These are phyloP conservation scores for Hypoxylon fuscum DNA, from an alignment of 495 filamentous ascomycete species.

Conservation along the genomic window DNA sequence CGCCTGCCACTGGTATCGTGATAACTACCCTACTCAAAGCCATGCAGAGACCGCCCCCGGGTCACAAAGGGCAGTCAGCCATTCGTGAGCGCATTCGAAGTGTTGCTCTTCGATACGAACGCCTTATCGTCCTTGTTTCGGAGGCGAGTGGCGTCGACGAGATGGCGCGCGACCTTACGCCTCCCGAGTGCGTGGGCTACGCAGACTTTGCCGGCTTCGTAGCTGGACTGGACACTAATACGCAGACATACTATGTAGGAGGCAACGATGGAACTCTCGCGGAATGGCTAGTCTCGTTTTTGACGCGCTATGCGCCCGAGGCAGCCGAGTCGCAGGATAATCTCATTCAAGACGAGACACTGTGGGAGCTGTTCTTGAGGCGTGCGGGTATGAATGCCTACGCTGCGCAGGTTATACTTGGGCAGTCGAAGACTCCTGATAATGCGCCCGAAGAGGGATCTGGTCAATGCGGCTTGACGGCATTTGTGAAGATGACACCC, in stretches of 20 bases:
- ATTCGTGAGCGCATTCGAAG: slow-evolving; percentile 66
- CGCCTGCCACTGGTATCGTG: slow-evolving; percentile 73
- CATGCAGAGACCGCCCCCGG: slow-evolving; percentile 76
- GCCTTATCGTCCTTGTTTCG: slow-evolving; percentile 74
- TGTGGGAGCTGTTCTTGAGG: slow-evolving; percentile 79
- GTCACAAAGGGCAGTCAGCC: slow-evolving; percentile 57
- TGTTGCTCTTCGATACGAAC: slow-evolving; percentile 71
- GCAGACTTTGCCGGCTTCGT: slow-evolving; percentile 64
- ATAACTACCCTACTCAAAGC: slow-evolving; percentile 76
- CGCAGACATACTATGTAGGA: slow-evolving; percentile 62
- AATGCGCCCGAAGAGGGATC: slow-evolving; percentile 24
- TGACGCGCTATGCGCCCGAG: slow-evolving; percentile 51
- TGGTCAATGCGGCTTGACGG: slow-evolving; percentile 57
- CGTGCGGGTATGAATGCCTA: slow-evolving; percentile 80
- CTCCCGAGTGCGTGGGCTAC: slow-evolving; percentile 62
- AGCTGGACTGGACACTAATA: slow-evolving; percentile 48
- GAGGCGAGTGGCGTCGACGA: slow-evolving; percentile 56
- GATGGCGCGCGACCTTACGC: slow-evolving; percentile 47
- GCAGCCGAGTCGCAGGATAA: slow-evolving; percentile 39
- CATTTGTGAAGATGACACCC: slow-evolving; percentile 65
- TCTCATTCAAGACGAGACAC: slow-evolving; percentile 61
- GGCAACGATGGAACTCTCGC: slow-evolving; percentile 66
- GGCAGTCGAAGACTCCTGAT: slow-evolving; percentile 55
- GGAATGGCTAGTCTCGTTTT: slow-evolving; percentile 64
- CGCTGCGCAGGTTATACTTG: slow-evolving; percentile 76